Conservation (phyloP, 192 early-diverging fungal genomes). For the Entomortierella beljakovae region DNA sequence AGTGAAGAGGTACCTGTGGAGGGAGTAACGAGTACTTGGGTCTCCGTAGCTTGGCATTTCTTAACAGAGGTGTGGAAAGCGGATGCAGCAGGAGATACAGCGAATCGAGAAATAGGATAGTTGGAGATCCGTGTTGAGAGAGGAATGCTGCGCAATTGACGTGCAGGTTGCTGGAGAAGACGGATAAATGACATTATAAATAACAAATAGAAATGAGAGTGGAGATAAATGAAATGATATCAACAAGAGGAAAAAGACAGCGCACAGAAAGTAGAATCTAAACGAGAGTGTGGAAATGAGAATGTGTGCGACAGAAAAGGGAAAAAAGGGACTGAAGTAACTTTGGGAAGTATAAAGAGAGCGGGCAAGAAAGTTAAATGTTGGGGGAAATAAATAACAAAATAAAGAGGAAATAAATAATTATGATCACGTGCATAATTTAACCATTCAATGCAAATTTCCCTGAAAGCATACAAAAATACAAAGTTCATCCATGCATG, state of each 20-base stretch:
- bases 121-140: conserved; percentile 3
- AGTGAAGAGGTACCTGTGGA: conserved; percentile 20
- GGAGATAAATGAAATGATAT: not conserved
- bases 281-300: not conserved
- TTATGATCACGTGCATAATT: conserved; percentile 2
- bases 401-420: too few species aligned
- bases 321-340: not conserved
- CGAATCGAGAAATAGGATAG: conserved; percentile 9
- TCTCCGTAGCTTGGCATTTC: conserved; percentile 20
- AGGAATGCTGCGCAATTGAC: conserved; percentile 30
- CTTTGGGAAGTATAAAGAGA: not conserved
- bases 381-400: too few species aligned
- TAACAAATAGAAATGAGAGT: not conserved
- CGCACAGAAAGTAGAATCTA: not conserved
- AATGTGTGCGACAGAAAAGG: not conserved
- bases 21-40: conserved; percentile 32
- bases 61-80: conserved; percentile 39
- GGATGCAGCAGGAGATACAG: conserved; percentile 27
- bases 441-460: too few species aligned
- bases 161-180: conserved; percentile 19
- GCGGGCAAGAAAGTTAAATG: not conserved
- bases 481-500: not conserved
- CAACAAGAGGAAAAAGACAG: not conserved
- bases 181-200: conserved; percentile 36
- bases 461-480: not conserved